Conservation (phyloP, 345 rosid species). For the Crucihimalaya himalaica region DNA sequence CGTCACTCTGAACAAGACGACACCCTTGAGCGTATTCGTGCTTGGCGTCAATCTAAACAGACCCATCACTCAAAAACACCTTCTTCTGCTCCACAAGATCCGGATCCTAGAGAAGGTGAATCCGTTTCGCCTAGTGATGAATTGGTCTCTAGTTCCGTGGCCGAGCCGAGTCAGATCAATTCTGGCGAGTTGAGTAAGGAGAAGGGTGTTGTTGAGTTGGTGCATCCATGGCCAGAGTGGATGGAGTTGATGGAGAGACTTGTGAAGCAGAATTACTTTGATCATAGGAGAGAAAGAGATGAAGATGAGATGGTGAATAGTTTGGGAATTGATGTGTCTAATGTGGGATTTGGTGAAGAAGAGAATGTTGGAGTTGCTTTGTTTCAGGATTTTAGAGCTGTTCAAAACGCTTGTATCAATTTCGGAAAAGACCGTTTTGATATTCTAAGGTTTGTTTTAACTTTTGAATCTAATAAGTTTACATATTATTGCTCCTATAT, state of each 20-base stretch:
- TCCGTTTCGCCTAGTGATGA: not conserved
- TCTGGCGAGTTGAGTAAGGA: not conserved
- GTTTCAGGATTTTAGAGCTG: constrained; percentile 67
- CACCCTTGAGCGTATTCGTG: constrained; percentile 83
- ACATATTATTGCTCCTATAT: not conserved
- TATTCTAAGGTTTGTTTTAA: constrained; percentile 69
- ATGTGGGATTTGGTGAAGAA: constrained; percentile 24
- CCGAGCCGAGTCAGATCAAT: not conserved
- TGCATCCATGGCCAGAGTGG: constrained; percentile 99
- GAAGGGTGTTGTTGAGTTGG: constrained; percentile 56
- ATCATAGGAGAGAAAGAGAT: constrained; percentile 65
- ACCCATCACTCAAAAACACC: constrained; percentile 15
- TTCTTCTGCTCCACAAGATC: constrained; percentile 3
- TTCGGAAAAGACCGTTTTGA: constrained; percentile 98
- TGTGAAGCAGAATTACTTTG: constrained; percentile 90
- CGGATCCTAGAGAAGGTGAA: not conserved
- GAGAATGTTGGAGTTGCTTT: constrained; percentile 54
- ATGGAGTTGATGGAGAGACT: constrained; percentile 86
- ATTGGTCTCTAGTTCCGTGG: not conserved
- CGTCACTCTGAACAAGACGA: constrained; percentile 62
- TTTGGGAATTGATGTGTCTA: constrained; percentile 55
- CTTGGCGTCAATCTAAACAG: constrained; percentile 82
- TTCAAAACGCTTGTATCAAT: constrained; percentile 81
- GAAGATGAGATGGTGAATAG: constrained; percentile 62
- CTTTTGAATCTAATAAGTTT: not conserved